A percentile compares a stretch with the other conserved stretches of the same genome.
phyloP scores from a whole-genome alignment of 2,329 filamentous ascomycete genomes.

The Rhytidhysteron rufulum region DNA sequence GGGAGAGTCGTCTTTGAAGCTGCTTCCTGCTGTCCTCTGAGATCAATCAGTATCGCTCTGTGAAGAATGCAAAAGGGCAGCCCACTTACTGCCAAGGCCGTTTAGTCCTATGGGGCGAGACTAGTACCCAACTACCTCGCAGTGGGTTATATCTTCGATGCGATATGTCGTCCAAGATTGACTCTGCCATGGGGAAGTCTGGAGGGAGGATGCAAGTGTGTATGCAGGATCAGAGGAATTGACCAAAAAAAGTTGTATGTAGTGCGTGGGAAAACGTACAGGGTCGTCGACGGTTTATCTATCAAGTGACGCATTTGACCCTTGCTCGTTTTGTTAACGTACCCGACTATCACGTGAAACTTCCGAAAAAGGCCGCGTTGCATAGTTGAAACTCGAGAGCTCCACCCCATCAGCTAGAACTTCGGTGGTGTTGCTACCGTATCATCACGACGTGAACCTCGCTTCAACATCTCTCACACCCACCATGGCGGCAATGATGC shows the following conservation, averaged over 20 bases:
- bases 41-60: slow-evolving; percentile 4
- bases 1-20: slow-evolving; percentile 54
- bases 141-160: slow-evolving; percentile 92
- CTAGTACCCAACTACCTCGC: slow-evolving; percentile 84
- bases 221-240: too few species aligned
- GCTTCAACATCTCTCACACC: neutral
- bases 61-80: slow-evolving; percentile 1
- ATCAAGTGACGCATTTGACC: too few species aligned
- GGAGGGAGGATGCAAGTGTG: too few species aligned
- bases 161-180: slow-evolving; percentile 84
- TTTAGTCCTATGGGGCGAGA: slow-evolving; percentile 95
- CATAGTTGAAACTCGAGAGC: slow-evolving; percentile 6
- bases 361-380: slow-evolving; percentile 1
- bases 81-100: slow-evolving; percentile 87
- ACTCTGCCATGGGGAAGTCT: slow-evolving; percentile 51
- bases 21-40: slow-evolving; percentile 46
- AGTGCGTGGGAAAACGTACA: too few species aligned
- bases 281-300: too few species aligned
- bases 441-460: slow-evolving; percentile 14
- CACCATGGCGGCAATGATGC: slow-evolving; percentile 45
- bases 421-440: neutral
- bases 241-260: too few species aligned
- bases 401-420: slow-evolving; percentile 1
- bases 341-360: neutral
- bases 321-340: neutral